Evolutionary conservation across 306 rosid species (phyloP).

Genomic region (Quercus variabilis): DNA sequence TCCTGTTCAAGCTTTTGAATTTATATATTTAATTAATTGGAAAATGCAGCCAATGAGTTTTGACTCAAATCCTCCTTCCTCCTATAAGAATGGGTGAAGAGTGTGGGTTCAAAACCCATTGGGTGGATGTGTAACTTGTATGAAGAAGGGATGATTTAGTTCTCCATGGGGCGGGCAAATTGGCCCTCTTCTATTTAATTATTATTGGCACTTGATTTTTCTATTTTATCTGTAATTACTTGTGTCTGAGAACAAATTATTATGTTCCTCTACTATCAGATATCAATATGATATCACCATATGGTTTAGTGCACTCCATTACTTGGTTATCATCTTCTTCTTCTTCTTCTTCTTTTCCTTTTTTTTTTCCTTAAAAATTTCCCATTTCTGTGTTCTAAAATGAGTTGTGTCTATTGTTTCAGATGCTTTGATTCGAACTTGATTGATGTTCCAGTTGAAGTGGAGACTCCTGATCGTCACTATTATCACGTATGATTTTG

Average conservation of each 20-base stretch:
- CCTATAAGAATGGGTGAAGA: no score
- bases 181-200: background rate
- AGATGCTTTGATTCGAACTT: slow-evolving; percentile 77
- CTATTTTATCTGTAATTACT: background rate
- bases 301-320: background rate
- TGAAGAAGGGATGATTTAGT: background rate
- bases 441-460: slow-evolving; percentile 85
- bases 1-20: background rate
- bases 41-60: no score
- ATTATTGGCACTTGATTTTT: background rate
- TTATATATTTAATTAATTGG: background rate
- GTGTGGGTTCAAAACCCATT: no score
- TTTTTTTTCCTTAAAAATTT: background rate
- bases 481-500: slow-evolving; percentile 68
- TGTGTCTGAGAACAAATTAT: background rate
- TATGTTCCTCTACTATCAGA: background rate
- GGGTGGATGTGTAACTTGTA: no score
- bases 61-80: no score
- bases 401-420: slow-evolving; percentile 1
- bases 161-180: background rate
- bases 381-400: background rate
- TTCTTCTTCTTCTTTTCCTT: no score
- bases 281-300: background rate
- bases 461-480: slow-evolving; percentile 94
- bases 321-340: background rate